Evolutionary conservation across 1,139 yeast genomes (phyloP), one percentile per base, ranked within the genome.

Genomic region (Yamadazyma atmosphaerica): DNA sequence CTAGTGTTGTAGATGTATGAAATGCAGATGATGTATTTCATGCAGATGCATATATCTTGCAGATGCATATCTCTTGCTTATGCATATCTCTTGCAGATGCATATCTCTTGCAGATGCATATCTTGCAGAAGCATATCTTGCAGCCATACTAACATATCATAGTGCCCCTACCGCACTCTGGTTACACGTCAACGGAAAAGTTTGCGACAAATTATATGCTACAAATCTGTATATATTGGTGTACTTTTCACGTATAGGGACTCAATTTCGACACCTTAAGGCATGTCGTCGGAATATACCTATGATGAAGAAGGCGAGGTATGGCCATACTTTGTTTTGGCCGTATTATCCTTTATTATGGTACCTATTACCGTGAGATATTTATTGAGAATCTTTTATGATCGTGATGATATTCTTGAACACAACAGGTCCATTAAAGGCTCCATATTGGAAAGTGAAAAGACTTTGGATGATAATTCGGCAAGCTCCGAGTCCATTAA

Each of bases 251-350:
- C 16, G 16, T 12, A 26, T 12, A n/a, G 15, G 8, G 4, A 12
- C 10, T 26, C 29, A n/a, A n/a, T n/a, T n/a, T 29, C 6, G 13
- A 15, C n/a, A 15, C 16, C 7, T 17, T 11, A 29, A 12, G 19
- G 17, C 12, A 27, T 31, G 24, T 17, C 25, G 33, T 69, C 81
- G 38, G 73, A 73, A 59, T 83, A 83, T 54, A 81, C 78, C 43
- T 92, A 90, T 62, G 98, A 92, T 65, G 98, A 89, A 60, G 80
- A 82, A 52, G 82, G 92, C 33, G 95, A 88, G 55, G 89, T 95
- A 5, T 92, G 98, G 98, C 98, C 98, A 32, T 89, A 84, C 60
- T 92, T 90, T 56, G 79, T 85, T 41, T 66, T 87, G 55, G 92
- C 98, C 2, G 67, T 89, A 40, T 68, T 86, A 38, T 53, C 66